phyloP scores from a whole-genome alignment of 176 grass and related monocot species.

The Raddia distichophylla region DNA sequence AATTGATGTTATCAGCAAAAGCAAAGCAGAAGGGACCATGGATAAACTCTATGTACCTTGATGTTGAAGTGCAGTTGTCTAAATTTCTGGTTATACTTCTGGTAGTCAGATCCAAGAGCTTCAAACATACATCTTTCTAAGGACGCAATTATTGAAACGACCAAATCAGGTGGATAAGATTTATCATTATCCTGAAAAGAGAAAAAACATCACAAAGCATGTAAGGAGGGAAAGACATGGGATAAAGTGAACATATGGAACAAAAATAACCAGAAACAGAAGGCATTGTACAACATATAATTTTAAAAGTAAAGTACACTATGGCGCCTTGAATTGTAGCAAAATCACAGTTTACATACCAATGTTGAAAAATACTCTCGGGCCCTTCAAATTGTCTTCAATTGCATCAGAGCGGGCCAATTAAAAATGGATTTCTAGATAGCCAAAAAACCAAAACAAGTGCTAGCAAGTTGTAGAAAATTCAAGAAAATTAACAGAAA shows the following conservation, averaged over 20 bases:
- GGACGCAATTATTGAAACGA: constrained; percentile 70
- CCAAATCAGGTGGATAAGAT: constrained; percentile 60
- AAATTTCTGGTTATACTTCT: constrained; percentile 98
- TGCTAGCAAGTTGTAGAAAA: no score
- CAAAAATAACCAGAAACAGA: constrained; percentile 17
- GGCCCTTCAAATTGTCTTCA: no score
- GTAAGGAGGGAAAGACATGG: constrained; percentile 9
- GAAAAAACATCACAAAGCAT: constrained; percentile 28
- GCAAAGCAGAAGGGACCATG: constrained; percentile 16
- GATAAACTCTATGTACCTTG: constrained; percentile 60
- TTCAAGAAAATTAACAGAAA: no score
- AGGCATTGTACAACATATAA: neutral
- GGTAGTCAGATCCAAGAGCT: constrained; percentile 66
- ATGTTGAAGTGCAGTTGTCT: constrained; percentile 93
- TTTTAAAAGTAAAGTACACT: no score
- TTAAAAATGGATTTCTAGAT: no score
- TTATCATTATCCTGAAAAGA: constrained; percentile 64
- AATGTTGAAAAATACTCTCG: no score
- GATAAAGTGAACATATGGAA: neutral
- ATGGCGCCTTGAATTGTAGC: no score
- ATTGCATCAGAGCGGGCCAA: no score
- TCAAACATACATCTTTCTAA: constrained; percentile 77
- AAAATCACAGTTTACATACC: no score
- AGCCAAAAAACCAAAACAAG: no score
- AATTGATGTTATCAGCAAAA: constrained; percentile 20